Percentiles rank a stretch among this genome's conserved stretches.
Evolutionary conservation across 1,284 basidiomycete species (phyloP).

Genomic region (Veloporphyrellus conicus): DNA sequence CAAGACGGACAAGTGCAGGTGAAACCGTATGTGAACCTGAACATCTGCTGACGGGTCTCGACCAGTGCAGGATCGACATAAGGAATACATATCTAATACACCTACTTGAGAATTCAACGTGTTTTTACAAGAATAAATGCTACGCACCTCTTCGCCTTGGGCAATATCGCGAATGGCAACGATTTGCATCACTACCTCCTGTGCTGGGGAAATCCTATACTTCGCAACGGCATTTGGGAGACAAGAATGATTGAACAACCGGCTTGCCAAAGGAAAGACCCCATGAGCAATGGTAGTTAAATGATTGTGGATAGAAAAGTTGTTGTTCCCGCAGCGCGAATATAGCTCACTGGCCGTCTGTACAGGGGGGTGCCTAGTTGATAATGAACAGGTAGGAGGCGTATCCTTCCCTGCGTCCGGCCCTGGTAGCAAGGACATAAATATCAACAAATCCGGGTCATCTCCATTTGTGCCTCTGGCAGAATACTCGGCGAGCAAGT

Average conservation of each 20-base stretch:
- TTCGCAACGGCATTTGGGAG: constrained; percentile 64
- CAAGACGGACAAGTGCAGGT: constrained; percentile 59
- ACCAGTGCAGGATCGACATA: constrained; percentile 72
- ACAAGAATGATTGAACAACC: constrained; percentile 75
- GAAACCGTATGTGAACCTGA: constrained; percentile 64
- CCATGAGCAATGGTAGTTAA: constrained; percentile 64
- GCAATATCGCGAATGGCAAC: constrained; percentile 55
- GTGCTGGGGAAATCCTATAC: constrained; percentile 43
- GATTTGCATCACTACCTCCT: constrained; percentile 53
- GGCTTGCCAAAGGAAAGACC: constrained; percentile 66
- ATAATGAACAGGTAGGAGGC: constrained; percentile 35
- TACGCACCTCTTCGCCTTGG: constrained; percentile 57
- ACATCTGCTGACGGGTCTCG: constrained; percentile 54
- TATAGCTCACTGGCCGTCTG: constrained; percentile 45
- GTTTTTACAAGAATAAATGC: neutral
- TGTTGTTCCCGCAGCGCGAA: constrained; percentile 69
- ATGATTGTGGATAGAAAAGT: constrained; percentile 70
- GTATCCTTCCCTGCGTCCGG: constrained; percentile 21
- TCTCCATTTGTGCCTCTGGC: constrained; percentile 19
- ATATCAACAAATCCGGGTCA: constrained; percentile 33
- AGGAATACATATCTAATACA: constrained; percentile 57
- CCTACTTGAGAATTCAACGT: constrained; percentile 1
- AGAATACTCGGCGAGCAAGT: constrained; percentile 48
- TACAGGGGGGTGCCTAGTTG: constrained; percentile 25
- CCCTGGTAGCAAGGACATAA: constrained; percentile 52